Evolutionary conservation across 345 rosid genomes (phyloP).

Genomic region (Erodium maritimum): DNA sequence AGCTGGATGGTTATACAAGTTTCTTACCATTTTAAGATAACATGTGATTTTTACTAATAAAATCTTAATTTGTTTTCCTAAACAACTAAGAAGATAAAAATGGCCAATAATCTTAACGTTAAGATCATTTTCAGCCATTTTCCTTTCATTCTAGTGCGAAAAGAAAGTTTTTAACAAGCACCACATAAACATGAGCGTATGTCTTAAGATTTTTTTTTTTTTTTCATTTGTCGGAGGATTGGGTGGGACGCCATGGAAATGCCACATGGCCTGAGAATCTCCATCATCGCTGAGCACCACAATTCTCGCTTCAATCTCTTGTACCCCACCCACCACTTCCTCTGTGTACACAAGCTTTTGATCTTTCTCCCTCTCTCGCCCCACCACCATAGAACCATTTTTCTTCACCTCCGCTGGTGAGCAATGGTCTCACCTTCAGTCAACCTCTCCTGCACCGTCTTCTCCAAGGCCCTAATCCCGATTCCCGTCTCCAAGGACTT

Average conservation of each 20-base stretch:
- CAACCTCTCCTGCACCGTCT: constrained; percentile 27
- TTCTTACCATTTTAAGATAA: too few relatives aligned
- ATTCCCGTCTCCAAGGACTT: constrained; percentile 20
- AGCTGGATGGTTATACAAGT: too few relatives aligned
- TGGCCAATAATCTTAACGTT: too few relatives aligned
- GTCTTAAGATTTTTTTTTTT: constrained; percentile 16
- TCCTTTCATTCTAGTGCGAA: too few relatives aligned
- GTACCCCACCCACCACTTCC: too few relatives aligned
- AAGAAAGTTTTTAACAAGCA: background rate
- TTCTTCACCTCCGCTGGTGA: background rate
- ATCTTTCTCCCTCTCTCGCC: background rate
- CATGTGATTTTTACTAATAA: too few relatives aligned
- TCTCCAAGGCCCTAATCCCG: constrained; percentile 39
- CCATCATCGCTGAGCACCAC: background rate
- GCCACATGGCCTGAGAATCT: background rate
- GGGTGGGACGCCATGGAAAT: constrained; percentile 7
- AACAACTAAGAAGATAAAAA: too few relatives aligned
- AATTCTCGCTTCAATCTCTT: constrained; percentile 5
- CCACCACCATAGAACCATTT: background rate
- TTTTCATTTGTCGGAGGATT: constrained; percentile 10
- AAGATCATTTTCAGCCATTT: too few relatives aligned
- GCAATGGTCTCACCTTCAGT: constrained; percentile 52
- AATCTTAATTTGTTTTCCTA: too few relatives aligned
- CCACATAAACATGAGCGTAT: constrained; percentile 7
- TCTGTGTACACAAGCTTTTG: background rate